Conservation (phyloP, 441 rosid genomes). For the Gossypium gossypioides region DNA sequence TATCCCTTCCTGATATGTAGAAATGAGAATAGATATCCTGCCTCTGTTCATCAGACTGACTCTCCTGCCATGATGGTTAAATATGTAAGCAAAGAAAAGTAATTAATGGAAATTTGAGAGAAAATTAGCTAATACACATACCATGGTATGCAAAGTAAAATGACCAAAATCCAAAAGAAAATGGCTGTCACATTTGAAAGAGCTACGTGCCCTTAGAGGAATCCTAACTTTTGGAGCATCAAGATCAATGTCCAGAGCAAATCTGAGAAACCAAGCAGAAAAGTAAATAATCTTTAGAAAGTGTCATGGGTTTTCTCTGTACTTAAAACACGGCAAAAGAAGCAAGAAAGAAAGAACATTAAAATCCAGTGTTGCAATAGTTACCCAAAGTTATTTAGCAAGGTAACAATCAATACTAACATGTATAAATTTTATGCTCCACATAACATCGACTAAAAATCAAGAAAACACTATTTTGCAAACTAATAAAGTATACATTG, state of each 20-base stretch:
- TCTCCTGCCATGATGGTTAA: conserved; percentile 48
- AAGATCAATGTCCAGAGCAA: conserved; percentile 95
- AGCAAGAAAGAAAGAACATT: background rate
- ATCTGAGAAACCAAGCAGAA: conserved; percentile 43
- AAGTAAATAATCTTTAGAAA: conserved; percentile 5
- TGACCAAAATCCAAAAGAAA: conserved; percentile 97
- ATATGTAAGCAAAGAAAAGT: conserved; percentile 20
- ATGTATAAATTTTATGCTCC: background rate
- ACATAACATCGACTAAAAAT: background rate
- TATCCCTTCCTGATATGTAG: conserved; percentile 89
- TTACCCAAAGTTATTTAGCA: background rate
- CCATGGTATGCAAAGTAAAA: conserved; percentile 80
- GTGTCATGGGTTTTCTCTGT: background rate
- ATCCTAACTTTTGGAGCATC: conserved; percentile 98
- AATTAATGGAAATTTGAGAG: conserved; percentile 15
- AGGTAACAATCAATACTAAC: background rate
- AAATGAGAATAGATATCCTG: conserved; percentile 87
- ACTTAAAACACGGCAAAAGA: background rate
- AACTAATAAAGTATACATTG: background rate
- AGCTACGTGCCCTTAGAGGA: conserved; percentile 63
- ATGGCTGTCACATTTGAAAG: conserved; percentile 62
- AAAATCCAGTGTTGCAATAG: background rate
- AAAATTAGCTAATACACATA: conserved; percentile 28
- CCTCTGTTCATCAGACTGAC: conserved; percentile 60
- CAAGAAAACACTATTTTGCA: background rate